phyloP scores from a whole-genome alignment of 345 rosid species.

The Psidium guajava region DNA sequence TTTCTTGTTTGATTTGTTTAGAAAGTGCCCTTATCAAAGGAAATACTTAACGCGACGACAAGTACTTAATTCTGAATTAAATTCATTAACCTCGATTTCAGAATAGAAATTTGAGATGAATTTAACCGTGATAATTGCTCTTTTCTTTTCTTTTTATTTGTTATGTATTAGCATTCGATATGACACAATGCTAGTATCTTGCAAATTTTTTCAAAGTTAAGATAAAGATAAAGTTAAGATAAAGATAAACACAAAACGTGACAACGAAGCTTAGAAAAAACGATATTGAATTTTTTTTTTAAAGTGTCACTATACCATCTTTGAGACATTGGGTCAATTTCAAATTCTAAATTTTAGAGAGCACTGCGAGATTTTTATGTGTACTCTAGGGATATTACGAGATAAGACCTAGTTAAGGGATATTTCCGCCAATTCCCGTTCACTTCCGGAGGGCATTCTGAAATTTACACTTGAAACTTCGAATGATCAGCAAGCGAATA shows the following conservation, averaged over 20 bases:
- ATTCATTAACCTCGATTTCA: accelerated
- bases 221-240: not conserved
- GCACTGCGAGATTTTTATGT: not conserved
- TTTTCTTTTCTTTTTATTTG: no score
- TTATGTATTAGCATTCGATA: not conserved
- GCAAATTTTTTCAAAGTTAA: not conserved
- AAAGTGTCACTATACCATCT: not conserved
- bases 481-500: not conserved
- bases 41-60: no score
- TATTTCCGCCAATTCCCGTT: not conserved
- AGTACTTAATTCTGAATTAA: not conserved
- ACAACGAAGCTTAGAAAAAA: not conserved
- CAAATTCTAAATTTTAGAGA: not conserved
- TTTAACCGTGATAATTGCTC: not conserved
- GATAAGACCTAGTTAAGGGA: not conserved
- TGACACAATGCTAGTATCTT: not conserved
- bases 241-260: not conserved
- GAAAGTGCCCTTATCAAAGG: no score
- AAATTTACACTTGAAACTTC: not conserved
- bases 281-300: not conserved
- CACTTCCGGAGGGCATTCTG: not conserved
- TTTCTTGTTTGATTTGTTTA: not conserved
- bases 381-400: not conserved
- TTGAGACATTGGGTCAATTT: not conserved
- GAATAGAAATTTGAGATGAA: not conserved